Percentiles rank a stretch among this genome's conserved stretches.
phyloP scores from a whole-genome alignment of 768 basidiomycete species.

The Tylopilus rubrobrunneus region DNA sequence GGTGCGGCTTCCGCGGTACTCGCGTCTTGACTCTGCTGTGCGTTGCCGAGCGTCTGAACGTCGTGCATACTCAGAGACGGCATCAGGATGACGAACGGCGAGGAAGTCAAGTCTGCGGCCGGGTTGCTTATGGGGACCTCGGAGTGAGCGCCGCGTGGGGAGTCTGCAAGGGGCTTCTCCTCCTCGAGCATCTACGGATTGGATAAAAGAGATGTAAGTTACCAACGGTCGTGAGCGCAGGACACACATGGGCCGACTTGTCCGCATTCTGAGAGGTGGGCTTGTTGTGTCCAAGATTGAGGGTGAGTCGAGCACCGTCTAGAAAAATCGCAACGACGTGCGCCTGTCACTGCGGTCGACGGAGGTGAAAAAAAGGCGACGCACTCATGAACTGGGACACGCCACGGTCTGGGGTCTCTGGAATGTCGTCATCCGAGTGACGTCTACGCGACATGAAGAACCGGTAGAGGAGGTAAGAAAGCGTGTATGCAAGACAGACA shows the following conservation, averaged over 20 bases:
- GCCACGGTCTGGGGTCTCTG: conserved; percentile 20
- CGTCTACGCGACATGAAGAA: conserved; percentile 18
- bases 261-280: not conserved
- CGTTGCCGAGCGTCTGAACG: not conserved
- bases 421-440: conserved; percentile 7
- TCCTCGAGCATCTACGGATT: conserved; percentile 11
- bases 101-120: conserved; percentile 7
- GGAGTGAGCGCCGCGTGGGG: conserved; percentile 1
- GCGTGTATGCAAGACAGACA: conserved; percentile 24
- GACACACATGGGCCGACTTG: conserved; percentile 16
- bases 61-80: conserved; percentile 14
- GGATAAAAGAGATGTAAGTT: not conserved
- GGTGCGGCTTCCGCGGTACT: not conserved
- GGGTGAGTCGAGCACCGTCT: conserved; percentile 27
- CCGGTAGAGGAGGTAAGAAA: conserved; percentile 28
- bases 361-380: not conserved
- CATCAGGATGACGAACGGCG: conserved; percentile 11
- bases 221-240: not conserved
- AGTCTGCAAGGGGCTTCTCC: conserved; percentile 15
- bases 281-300: conserved; percentile 14
- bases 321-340: not conserved
- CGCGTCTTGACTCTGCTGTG: not conserved
- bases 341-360: not conserved
- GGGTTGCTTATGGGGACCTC: conserved; percentile 11
- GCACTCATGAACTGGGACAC: conserved; percentile 29